Evolutionary conservation across 169 alveolate species (phyloP), one percentile per base, ranked within the genome.

Genomic region (Babesia divergens): DNA sequence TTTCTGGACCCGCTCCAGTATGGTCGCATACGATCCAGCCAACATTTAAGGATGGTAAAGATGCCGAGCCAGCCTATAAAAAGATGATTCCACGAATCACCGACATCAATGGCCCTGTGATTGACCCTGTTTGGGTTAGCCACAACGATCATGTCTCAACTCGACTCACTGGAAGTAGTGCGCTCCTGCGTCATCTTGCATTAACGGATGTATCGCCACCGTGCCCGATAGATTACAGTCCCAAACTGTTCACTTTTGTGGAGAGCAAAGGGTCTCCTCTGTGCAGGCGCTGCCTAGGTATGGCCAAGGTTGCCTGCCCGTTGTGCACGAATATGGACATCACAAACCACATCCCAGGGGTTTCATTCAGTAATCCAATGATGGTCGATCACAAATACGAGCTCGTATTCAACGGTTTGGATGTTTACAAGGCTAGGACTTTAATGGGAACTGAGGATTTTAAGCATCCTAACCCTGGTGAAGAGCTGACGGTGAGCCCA

Each of bases 171-270:
- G 44, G 31, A 7, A 31, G 13, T n/a, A 54, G 74, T 13, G 28
- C 14, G 18, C 22, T 77, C 0, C 31, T 69, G 49, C 47, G 52
- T 14, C 29, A 29, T n/a, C 82, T 64, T 28, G 76, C 37, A 13
- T 51, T 77, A 72, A 62, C 74, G 38, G 86, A 77, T 11, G 51
- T 53, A 16, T 16, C 56, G 32, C 71, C 69, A 3, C 68, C 74
- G n/a, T 77, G 79, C 67, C 42, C 67, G 22, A 44, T 77, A 16
- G 86, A 77, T 55, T 77, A 77, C 75, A 77, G 86, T 46, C 86
- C 86, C 35, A 64, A 50, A 52, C 58, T 77, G 44, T 77, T 60
- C 62, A 67, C 66, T 13, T 77, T 77, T 29, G 86, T 77, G 42
- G 55, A 58, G 26, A 49, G 74, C 20, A 55, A 54, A 20, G 35